Evolutionary conservation across 2,329 filamentous ascomycete species (phyloP), one percentile per base, ranked within the genome.

Genomic region (Paracorniculantispora psalliotae): DNA sequence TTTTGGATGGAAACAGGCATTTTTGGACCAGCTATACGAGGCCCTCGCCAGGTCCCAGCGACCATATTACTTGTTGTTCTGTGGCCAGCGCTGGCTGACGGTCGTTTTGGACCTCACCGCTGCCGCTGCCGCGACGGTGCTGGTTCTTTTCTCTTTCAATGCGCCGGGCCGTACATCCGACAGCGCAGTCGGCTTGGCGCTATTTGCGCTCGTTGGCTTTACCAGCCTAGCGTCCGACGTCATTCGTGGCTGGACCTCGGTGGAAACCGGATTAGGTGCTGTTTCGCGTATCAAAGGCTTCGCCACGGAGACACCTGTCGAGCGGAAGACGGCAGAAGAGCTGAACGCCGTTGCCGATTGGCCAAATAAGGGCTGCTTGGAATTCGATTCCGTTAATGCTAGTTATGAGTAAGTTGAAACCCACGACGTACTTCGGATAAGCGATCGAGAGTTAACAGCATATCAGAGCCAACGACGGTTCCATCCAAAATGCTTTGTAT

Each of bases 1-100:
- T 12, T 37, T 9, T 15, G 33, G 33, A 15, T 37, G 65, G 63
- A 46, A 57, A 2, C 3, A 23, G 1, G 64, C 69, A 3, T 73
- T 77, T 58, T 67, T 74, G 23, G 63, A 73, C 19, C 73, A 73
- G 56, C 81, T 79, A 15, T 37, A 12, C 19, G 13, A 2, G 13
- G 19, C 12, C 1, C 26, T 35, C 13, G n/a, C 44, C 39, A 26
- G 5, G 2, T 46, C 39, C 6, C 52, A 55, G 17, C 9, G 15
- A 12, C 52, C 52, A 23, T 46, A 33, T 13, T 46, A 55, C 19
- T 33, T 46, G 4, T n/a, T 55, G 12, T 30, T 44, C 26, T 55
- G 52, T 12, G 33, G 39, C 19, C 52, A 55, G 15, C 39, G 52
- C n/a, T 55, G 60, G 28, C 59, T 64, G 1, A 51, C 60, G 12